Evolutionary conservation across 371 early-diverging fungal species (phyloP).

Genomic region (Smittium mucronatum): DNA sequence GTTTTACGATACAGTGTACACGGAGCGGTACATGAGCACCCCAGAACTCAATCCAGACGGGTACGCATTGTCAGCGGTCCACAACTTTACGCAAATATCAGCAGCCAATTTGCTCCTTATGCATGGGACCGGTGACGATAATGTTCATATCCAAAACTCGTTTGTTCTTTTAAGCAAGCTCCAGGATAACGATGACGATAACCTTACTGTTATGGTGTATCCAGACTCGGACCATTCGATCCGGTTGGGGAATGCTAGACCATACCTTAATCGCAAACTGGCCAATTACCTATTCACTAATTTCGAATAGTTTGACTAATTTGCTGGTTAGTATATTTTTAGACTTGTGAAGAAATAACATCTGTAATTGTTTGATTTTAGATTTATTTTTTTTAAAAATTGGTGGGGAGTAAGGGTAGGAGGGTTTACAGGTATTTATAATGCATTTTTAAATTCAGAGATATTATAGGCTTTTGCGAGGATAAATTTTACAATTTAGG

Average conservation of each 20-base stretch:
- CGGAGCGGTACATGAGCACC: conserved; percentile 92
- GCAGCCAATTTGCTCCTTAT: conserved; percentile 63
- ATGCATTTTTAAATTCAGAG: too few species aligned
- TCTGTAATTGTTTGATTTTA: too few species aligned
- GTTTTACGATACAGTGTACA: conserved; percentile 82
- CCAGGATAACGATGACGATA: conserved; percentile 52
- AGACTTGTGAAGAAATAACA: too few species aligned
- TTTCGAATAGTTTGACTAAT: too few species aligned
- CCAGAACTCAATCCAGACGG: conserved; percentile 64
- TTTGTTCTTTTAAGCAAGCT: conserved; percentile 60
- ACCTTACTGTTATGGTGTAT: conserved; percentile 67
- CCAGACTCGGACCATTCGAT: conserved; percentile 91
- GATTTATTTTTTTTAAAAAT: too few species aligned
- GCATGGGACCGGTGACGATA: conserved; percentile 90
- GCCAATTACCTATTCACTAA: conserved; percentile 33
- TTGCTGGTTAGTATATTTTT: too few species aligned
- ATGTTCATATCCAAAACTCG: conserved; percentile 84
- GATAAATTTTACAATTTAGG: too few species aligned
- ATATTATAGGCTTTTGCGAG: too few species aligned
- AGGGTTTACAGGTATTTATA: too few species aligned
- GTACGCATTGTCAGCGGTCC: conserved; percentile 64
- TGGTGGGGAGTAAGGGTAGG: too few species aligned
- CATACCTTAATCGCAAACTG: conserved; percentile 40
- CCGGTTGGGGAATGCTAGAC: conserved; percentile 46
- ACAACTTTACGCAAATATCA: conserved; percentile 68